A percentile compares a stretch with the other conserved stretches of the same genome.
phyloP scores from a whole-genome alignment of 768 basidiomycete genomes.

The Xerocomus potaroensis region DNA sequence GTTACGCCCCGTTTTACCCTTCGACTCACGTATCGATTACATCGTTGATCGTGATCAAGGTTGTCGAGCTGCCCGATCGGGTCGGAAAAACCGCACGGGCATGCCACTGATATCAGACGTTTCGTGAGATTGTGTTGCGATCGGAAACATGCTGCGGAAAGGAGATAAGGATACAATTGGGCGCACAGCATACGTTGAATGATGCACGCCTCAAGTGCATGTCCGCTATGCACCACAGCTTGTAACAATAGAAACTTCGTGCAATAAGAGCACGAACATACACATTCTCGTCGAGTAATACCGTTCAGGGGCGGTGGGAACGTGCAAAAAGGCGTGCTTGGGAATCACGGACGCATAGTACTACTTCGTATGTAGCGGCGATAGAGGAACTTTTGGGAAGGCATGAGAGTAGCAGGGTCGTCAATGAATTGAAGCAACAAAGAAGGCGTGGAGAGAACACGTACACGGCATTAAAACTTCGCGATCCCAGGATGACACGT shows the following conservation, averaged over 20 bases:
- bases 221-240: constrained; percentile 17
- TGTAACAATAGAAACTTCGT: constrained; percentile 19
- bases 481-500: constrained; percentile 1
- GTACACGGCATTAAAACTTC: constrained; percentile 13
- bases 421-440: constrained; percentile 13
- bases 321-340: constrained; percentile 13
- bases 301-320: constrained; percentile 25
- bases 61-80: constrained; percentile 9
- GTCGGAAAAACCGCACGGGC: constrained; percentile 7
- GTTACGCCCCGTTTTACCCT: constrained; percentile 10
- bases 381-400: constrained; percentile 21
- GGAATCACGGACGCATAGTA: constrained; percentile 7
- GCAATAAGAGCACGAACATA: constrained; percentile 7
- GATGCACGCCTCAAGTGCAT: constrained; percentile 27
- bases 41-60: constrained; percentile 15
- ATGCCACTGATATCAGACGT: constrained; percentile 13
- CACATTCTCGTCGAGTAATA: constrained; percentile 20
- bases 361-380: constrained; percentile 26
- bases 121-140: constrained; percentile 10
- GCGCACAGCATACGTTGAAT: constrained; percentile 17
- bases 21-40: constrained; percentile 4
- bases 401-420: constrained; percentile 16
- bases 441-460: constrained; percentile 8
- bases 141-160: constrained; percentile 14
- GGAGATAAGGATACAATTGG: constrained; percentile 25